These are phyloP conservation scores for Russula ochroleuca DNA, from an alignment of 768 basidiomycete species.

Conservation along the genomic window DNA sequence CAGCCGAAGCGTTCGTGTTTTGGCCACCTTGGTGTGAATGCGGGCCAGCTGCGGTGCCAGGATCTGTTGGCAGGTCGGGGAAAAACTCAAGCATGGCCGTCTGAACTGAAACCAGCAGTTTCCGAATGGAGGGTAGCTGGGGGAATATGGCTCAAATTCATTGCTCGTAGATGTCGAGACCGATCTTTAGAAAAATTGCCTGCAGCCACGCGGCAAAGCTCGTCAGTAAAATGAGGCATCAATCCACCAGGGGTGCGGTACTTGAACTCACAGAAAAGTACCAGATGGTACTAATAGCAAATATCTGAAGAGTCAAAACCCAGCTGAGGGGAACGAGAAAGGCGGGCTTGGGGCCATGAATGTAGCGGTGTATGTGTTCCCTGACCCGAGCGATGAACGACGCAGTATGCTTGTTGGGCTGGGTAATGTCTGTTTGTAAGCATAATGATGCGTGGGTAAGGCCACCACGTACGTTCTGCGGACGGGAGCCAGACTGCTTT, in stretches of 20 bases:
- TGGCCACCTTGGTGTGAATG: neutral
- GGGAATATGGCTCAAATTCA: conserved; percentile 12
- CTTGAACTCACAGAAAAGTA: neutral
- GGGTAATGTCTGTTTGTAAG: neutral
- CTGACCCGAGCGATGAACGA: no score
- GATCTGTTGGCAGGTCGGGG: no score
- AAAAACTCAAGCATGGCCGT: no score
- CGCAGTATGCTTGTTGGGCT: neutral
- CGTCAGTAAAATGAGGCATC: neutral
- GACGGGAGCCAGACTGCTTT: neutral
- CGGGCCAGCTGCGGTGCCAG: neutral
- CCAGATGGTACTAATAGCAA: neutral
- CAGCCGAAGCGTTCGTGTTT: neutral
- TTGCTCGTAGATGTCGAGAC: conserved; percentile 11
- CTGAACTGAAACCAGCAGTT: neutral
- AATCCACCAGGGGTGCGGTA: neutral
- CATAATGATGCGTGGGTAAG: neutral
- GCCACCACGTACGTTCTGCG: conserved; percentile 4
- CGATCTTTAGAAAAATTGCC: conserved; percentile 3
- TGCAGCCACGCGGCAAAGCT: neutral
- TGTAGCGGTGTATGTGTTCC: neutral
- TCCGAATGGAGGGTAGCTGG: conserved; percentile 13
- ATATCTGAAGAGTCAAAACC: conserved; percentile 4
- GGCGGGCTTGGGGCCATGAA: neutral
- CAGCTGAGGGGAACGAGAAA: conserved; percentile 8